Evolutionary conservation across 192 early-diverging fungal genomes (phyloP).

Genomic region (Coemansia sp.): DNA sequence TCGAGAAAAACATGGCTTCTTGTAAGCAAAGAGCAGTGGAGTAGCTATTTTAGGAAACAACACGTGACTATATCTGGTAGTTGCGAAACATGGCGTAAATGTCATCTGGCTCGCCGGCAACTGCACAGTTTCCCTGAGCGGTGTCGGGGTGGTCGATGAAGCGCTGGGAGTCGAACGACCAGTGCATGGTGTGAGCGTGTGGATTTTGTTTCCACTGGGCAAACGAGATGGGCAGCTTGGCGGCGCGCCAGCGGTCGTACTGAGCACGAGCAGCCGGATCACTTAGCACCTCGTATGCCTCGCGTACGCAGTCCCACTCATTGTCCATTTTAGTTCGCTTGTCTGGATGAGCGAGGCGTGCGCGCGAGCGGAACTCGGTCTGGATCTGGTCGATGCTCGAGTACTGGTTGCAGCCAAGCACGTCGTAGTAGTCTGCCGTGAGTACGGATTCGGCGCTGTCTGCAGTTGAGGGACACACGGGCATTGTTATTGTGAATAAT

Average conservation of each 20-base stretch:
- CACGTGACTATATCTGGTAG: slow-evolving; percentile 25
- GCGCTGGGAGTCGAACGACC: slow-evolving; percentile 22
- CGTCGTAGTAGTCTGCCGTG: slow-evolving; percentile 33
- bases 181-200: slow-evolving; percentile 31
- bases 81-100: slow-evolving; percentile 30
- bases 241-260: slow-evolving; percentile 37
- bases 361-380: slow-evolving; percentile 18
- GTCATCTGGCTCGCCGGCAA: slow-evolving; percentile 3
- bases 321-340: not conserved
- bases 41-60: not conserved
- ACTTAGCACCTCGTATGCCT: slow-evolving; percentile 31
- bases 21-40: not conserved
- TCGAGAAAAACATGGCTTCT: not conserved
- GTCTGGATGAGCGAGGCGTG: slow-evolving; percentile 29
- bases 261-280: slow-evolving; percentile 22
- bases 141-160: not conserved
- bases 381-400: slow-evolving; percentile 27
- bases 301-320: slow-evolving; percentile 21
- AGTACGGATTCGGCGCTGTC: not conserved
- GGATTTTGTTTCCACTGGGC: slow-evolving; percentile 14
- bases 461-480: not conserved
- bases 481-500: not conserved
- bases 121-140: not conserved
- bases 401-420: slow-evolving; percentile 25
- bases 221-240: slow-evolving; percentile 25